Base-by-base conservation (phyloP, 2,329 filamentous ascomycete species). In the Tolypocladium endophyticum region DNA sequence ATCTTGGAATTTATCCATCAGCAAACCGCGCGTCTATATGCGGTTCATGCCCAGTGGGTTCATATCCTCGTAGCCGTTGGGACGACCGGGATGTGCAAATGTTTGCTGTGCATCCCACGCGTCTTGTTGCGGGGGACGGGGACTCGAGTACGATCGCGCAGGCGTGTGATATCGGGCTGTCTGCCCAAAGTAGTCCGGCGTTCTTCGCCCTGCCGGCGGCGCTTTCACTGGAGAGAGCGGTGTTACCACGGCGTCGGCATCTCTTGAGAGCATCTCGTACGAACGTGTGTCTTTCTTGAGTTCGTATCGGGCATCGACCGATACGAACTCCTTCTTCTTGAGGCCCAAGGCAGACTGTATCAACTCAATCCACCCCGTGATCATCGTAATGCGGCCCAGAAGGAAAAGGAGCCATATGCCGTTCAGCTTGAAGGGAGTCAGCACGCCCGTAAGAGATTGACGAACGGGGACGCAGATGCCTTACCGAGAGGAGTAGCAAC, bases 351-450 rank as follows among this genome's bases (percentile, higher is more conserved):
- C 69, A 43, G 73, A 71, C 59, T 72, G 76, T 64, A 86, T 72
- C 50, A 92, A 75, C 33, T 95, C 86, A 50, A 79, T 65, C 94
- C 94, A 99, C 63, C 89, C 94, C 3, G 79, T 82, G 59, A 95
- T 78, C 87, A 97, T 95, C n/a, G 89, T 87, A 72, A 84, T 86
- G 58, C 92, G 87, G 43, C 89, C 88, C 38, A 97, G 84, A 61
- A 97, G 84, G 59, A 96, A 73, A 60, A 95, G 81, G 56, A 89
- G 84, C 86, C 93, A 96, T 55, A 97, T 77, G 9, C 93, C 93
- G 64, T 92, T 92, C 64, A 91, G 80, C 87, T 90, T 41, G 58
- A 23, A 50, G 56, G 65, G 66, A 73, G 68, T 57, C 65, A 71
- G 63, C 61, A 50, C 18, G 56, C 43, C 60, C 50, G 39, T 60